These are phyloP conservation scores for Inga laurina DNA, from an alignment of 306 rosid species.

Conservation along the genomic window DNA sequence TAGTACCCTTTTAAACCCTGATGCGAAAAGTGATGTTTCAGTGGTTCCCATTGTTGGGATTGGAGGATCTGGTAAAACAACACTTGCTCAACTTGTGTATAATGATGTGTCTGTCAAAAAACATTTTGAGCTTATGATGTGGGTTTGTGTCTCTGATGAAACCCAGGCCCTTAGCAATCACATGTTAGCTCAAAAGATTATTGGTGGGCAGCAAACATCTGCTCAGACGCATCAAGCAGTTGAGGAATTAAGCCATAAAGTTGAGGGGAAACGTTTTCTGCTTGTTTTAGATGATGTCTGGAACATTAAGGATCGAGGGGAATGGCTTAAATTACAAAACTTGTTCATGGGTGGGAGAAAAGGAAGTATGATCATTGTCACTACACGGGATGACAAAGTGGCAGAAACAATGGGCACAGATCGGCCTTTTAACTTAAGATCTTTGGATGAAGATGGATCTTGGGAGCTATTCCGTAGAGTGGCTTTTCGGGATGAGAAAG, in stretches of 20 bases:
- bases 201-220: no score
- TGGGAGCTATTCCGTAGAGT: neutral
- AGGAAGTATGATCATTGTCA: conserved; percentile 24
- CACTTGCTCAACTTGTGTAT: conserved; percentile 29
- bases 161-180: no score
- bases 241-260: no score
- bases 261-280: neutral
- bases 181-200: neutral
- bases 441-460: neutral
- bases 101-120: neutral
- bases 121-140: conserved; percentile 10
- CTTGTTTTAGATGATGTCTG: conserved; percentile 30
- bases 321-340: neutral
- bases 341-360: neutral
- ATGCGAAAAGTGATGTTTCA: neutral
- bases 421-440: accelerated
- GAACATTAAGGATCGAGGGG: neutral
- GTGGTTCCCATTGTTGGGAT: conserved; percentile 13
- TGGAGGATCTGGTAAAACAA: conserved; percentile 30
- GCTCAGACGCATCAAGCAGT: no score
- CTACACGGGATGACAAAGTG: neutral
- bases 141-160: conserved; percentile 27
- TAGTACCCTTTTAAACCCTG: neutral
- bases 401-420: neutral
- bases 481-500: neutral